Base-by-base conservation (phyloP, 176 grass and related monocot species). In the Oryza brachyantha region DNA sequence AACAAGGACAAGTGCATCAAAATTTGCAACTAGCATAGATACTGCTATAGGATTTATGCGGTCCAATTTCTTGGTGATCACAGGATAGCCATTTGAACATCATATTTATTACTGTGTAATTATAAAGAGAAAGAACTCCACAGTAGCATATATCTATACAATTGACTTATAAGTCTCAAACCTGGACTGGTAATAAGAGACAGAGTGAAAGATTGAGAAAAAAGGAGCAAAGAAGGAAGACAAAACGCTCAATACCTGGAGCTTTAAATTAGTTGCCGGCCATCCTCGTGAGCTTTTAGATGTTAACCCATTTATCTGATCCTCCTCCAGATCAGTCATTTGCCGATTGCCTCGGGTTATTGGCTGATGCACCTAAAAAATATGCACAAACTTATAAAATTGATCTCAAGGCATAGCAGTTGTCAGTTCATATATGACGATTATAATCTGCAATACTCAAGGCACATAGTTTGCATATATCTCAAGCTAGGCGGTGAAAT, bases 271-370 rank as follows among this genome's bases (percentile, higher is more conserved):
- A 67, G 62, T 57, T 34, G 74, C 72, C 72, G 86, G 80, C 34
- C 82, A 79, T 81, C 80, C 86, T 63, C 29, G 75, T 12, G 39
- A 68, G 45, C 54, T 84, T 42, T 93, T 85, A 28, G 88, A 36
- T 72, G 83, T 26, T 79, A 88, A 68, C 25, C 81, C 82, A 38
- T 97, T 89, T 28, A 91, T 66, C 13, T 50, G 66, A 78, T 93
- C 88, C 26, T 70, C 76, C 43, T 89, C 77, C 80, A 75, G 52
- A 63, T 86, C 84, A 79, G 43, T 57, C 36, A 72, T 76, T 66
- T 85, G 85, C 40, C 63, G 67, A 61, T 13, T 69, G 37, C 70
- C 63, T 26, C 60, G 70, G 46, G 67, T 57, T 29, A 73, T 64
- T 29, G 76, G 54, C 60, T 86, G 72, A 32, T 86, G 87, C 9